Evolutionary conservation across 768 basidiomycete species (phyloP), one percentile per base, ranked within the genome.

Genomic region (Lentinula detonsa): DNA sequence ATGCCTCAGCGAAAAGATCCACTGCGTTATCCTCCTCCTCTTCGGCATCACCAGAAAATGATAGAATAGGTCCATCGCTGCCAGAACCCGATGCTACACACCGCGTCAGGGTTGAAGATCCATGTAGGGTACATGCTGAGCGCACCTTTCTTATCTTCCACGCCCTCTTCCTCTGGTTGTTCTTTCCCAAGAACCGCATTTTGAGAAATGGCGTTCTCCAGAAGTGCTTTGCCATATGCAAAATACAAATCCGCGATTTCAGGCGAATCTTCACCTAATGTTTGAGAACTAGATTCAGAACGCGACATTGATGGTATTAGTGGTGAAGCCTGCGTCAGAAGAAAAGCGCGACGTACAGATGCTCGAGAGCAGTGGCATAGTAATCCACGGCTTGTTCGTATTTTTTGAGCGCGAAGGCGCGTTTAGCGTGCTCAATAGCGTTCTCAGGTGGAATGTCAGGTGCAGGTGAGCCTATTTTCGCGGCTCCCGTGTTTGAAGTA

Each of bases 171-270:
- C 49, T 88, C 85, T 1, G 81, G 76, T 65, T 91, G 88, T 42
- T 93, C 92, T 69, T 93, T 93, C 1, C 93, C 95, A 60, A 99
- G 74, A n/a, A 98, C 96, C 0, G 87, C 84, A 61, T 76, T 88
- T 68, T 94, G 90, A 4, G 85, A 74, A 62, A 98, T 91, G 5
- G 95, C 96, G 68, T 96, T 93, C 75, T 95, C 94, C 59, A 97
- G 80, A 45, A 98, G 75, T 4, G 97, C 94, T 72, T 90, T 94
- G 13, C 97, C 97, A 69, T 98, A 99, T 3, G 84, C 80, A 61
- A 96, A 88, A 63, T 98, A 91, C 21, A 96, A 71, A 68, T 98
- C 93, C 7, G 94, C 96, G 57, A 82, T 87, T 68, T 91, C 87
- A 0, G 90, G 87, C 23, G 89, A 85, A 68, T 93, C 81, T 53